Evolutionary conservation across 2,329 filamentous ascomycete species (phyloP), one percentile per base, ranked within the genome.

Genomic region (Calonectria naviculata): DNA sequence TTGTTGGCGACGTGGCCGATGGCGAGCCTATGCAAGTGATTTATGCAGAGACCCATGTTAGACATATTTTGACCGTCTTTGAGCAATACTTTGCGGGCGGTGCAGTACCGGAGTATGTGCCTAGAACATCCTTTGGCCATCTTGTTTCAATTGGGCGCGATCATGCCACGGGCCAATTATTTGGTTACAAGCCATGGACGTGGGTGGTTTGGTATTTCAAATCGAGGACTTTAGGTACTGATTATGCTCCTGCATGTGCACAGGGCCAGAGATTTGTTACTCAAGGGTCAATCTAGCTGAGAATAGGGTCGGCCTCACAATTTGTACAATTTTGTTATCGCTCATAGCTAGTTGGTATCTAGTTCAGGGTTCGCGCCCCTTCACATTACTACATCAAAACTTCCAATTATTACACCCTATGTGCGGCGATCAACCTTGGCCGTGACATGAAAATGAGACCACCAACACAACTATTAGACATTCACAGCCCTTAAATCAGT

Each of bases 1-100:
- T 68, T 34, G 65, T 52, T 9, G 65, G 65, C 93, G 17, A 95
- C 89, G 7, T 93, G 93, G 26, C 82, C 84, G 1, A 89, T 88
- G 0, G 90, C 91, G 62, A 65, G 15, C 24, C 26, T 19, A 41
- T 60, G 54, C 54, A 60, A 17, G 36, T 60, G 12, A 19, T 26
- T 6, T 41, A 41, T 41, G 54, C 54, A 1, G 54, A 60, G 36
- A 26, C 36, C 13, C 54, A 60, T 2, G 54, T 60, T 21, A 60
- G 29, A n/a, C 36, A 60, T 28, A 34, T 60, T 41, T 28, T 60
- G 36, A 17, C 34, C 13, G 13, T 15, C 7, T 29, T 60, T 28
- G 54, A 60, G 15, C 21, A 42, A 12, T 60, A 60, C 21, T 29
- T 60, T 26, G 24, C 54, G 24, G 34, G 34, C 2, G 21, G 54